A percentile compares a stretch with the other conserved stretches of the same genome.
Evolutionary conservation across 495 filamentous ascomycete genomes (phyloP).

Genomic region (Trichoderma virens): DNA sequence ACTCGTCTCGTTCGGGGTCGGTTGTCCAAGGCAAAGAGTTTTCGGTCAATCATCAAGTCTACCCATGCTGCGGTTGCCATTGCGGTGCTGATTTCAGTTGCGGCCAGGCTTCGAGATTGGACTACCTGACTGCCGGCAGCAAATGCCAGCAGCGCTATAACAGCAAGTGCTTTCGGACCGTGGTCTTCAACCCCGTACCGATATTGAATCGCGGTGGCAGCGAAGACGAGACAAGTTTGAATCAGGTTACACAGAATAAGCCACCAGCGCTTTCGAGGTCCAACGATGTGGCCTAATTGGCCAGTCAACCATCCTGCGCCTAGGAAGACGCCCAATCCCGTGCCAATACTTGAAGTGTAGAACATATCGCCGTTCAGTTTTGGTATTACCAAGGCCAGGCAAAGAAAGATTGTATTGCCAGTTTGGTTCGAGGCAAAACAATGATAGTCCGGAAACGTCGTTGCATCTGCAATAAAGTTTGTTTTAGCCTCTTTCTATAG

Average conservation of each 20-base stretch:
- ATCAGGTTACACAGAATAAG: conserved; percentile 43
- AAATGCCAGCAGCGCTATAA: conserved; percentile 46
- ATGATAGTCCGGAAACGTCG: conserved; percentile 53
- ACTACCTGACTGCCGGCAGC: conserved; percentile 54
- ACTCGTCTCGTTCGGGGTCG: conserved; percentile 43
- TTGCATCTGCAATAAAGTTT: conserved; percentile 48
- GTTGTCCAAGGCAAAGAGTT: conserved; percentile 37
- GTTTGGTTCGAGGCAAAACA: conserved; percentile 62
- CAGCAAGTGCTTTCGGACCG: conserved; percentile 30
- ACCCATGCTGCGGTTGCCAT: conserved; percentile 61
- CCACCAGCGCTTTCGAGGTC: conserved; percentile 42
- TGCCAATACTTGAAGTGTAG: conserved; percentile 42
- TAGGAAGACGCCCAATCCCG: conserved; percentile 48
- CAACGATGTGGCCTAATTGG: conserved; percentile 47
- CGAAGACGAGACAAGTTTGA: conserved; percentile 48
- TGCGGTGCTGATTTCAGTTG: conserved; percentile 58
- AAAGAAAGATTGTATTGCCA: conserved; percentile 52
- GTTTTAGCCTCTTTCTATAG: conserved; percentile 20
- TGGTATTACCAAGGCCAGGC: conserved; percentile 47
- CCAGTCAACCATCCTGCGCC: conserved; percentile 45
- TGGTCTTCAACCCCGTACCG: conserved; percentile 22
- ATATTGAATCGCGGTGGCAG: conserved; percentile 41
- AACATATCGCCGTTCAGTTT: conserved; percentile 40
- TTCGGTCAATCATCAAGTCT: conserved; percentile 49
- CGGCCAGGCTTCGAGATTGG: conserved; percentile 42